Evolutionary conservation across 768 basidiomycete species (phyloP), one percentile per base, ranked within the genome.

Genomic region (Leccinum variicolor): DNA sequence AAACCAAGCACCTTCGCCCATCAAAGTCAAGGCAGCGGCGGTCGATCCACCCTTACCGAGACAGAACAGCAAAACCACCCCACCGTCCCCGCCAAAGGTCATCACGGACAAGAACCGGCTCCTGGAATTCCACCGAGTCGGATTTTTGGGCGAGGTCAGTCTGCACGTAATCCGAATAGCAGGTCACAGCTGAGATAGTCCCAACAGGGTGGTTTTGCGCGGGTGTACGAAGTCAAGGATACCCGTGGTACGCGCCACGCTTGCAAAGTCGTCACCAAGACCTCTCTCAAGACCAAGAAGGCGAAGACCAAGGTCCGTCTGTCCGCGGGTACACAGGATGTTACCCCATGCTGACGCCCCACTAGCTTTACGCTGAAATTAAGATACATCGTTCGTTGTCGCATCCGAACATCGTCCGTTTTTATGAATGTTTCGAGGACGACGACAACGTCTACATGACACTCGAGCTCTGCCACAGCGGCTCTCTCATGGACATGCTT

Each of bases 391-490:
- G 89, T 59, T 87, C 92, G 14, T 82, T 99, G 49, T 74, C 84
- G 25, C 96, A 98, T 65, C 91, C 94, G 17, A 95, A 99, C 73
- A 92, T 99, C 61, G 94, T 98, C 52, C 74, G 77, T 11, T 98
- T 98, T 72, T 80, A 87, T 52, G 94, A 97, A 62, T 96, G 94
- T 73, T 98, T 98, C 67, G 95, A 99, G 72, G 96, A 97, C 66
- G 81, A 85, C 11, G 87, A 92, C 54, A 94, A 98, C 70, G 96
- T 99, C 23, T 99, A 98, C 75, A 96, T 99, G 90, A 88, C 89
- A 11, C 85, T 99, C 52, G 96, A 97, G 68, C 81, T 98, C 6
- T 98, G 96, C 73, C 80, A 86, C 33, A 89, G 89, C 48, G 96
- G 96, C 43, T 90, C 89, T 5, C 83, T 92, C 55, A 94, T 94